phyloP scores from a whole-genome alignment of 2,329 filamentous ascomycete species.

The Elsinoe fawcettii region DNA sequence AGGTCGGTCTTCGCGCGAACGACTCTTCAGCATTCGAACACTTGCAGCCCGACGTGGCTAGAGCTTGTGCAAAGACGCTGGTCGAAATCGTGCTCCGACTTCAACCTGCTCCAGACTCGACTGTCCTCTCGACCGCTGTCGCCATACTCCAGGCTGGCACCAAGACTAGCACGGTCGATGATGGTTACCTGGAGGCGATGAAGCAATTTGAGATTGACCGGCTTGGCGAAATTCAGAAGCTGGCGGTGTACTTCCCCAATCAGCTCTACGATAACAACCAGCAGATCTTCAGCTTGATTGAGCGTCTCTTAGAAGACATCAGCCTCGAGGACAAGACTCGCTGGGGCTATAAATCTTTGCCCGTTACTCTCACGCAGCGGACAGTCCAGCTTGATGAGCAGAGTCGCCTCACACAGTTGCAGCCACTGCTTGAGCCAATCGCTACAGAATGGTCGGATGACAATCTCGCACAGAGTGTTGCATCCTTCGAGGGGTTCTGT shows the following conservation, averaged over 20 bases:
- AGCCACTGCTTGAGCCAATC: conserved; percentile 74
- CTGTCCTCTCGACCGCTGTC: conserved; percentile 84
- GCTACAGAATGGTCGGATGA: conserved; percentile 70
- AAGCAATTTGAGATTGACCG: conserved; percentile 80
- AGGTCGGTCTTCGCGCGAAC: neutral
- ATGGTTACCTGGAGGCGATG: conserved; percentile 75
- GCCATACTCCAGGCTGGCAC: conserved; percentile 58
- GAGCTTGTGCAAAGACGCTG: conserved; percentile 25
- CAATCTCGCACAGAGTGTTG: conserved; percentile 59
- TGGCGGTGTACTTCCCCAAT: conserved; percentile 86
- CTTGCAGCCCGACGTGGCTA: conserved; percentile 26
- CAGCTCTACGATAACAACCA: conserved; percentile 80
- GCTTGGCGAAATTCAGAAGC: conserved; percentile 76
- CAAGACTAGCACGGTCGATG: conserved; percentile 46
- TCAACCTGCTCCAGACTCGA: conserved; percentile 31
- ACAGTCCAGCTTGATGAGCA: conserved; percentile 64
- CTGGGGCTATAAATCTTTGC: conserved; percentile 78
- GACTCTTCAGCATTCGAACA: neutral
- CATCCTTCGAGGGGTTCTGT: conserved; percentile 71
- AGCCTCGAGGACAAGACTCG: conserved; percentile 73
- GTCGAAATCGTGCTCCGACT: conserved; percentile 26
- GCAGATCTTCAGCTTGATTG: conserved; percentile 73
- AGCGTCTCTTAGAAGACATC: conserved; percentile 66
- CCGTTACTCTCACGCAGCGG: conserved; percentile 90
- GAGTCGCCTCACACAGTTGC: conserved; percentile 63